A percentile compares a stretch with the other conserved stretches of the same genome.
phyloP scores from a whole-genome alignment of 306 rosid genomes.

The Hylodesmum podocarpum region DNA sequence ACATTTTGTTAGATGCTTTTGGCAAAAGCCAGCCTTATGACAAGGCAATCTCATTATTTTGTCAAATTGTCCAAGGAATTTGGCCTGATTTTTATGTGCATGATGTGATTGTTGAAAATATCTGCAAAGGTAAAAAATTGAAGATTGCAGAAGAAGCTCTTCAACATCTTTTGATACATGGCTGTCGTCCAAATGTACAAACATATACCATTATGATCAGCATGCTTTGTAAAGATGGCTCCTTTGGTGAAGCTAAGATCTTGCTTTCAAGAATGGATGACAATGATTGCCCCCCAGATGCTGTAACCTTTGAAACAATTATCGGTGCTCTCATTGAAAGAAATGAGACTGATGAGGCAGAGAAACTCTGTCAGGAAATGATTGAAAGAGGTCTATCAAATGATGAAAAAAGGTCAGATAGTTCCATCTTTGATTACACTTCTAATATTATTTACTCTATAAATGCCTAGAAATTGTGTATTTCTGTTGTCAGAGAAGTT shows the following conservation, averaged over 20 bases:
- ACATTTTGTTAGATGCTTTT: constrained; percentile 35
- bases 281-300: constrained; percentile 36
- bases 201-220: constrained; percentile 42
- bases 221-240: constrained; percentile 38
- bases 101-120: not conserved
- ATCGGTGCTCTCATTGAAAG: constrained; percentile 33
- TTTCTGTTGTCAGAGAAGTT: constrained; percentile 8
- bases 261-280: constrained; percentile 37
- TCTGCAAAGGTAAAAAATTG: constrained; percentile 35
- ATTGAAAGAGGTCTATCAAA: constrained; percentile 25
- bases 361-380: constrained; percentile 38
- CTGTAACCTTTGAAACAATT: constrained; percentile 33
- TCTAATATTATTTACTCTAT: not conserved
- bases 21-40: constrained; percentile 36
- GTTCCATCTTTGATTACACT: constrained; percentile 8
- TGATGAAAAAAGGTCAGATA: constrained; percentile 25
- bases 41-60: constrained; percentile 36
- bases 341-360: constrained; percentile 31
- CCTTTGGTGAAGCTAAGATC: constrained; percentile 33
- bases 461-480: constrained; percentile 4
- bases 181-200: constrained; percentile 32
- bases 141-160: constrained; percentile 24
- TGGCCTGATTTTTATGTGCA: constrained; percentile 25
- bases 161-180: constrained; percentile 26
- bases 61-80: constrained; percentile 19